Conservation (phyloP, 2,329 filamentous ascomycete genomes). For the Chaetomiaceae sp. region DNA sequence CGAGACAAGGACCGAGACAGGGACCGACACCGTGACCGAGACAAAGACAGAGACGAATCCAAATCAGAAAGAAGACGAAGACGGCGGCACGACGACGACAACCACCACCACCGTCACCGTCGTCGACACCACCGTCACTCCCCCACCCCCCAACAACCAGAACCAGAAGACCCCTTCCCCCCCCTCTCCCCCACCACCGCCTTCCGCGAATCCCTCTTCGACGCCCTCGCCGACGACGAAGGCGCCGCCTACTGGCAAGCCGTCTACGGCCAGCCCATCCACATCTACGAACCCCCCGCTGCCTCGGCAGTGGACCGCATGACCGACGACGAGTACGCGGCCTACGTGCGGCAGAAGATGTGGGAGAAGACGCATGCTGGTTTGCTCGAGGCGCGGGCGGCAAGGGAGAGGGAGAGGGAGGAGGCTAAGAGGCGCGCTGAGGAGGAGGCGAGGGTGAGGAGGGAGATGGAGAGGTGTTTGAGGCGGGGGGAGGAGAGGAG, state of each 20-base stretch:
- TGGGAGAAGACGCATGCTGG: constrained; percentile 92
- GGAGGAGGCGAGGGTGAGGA: constrained; percentile 45
- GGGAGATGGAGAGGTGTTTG: constrained; percentile 65
- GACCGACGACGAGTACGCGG: constrained; percentile 88
- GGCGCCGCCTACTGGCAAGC: constrained; percentile 92
- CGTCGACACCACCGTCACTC: constrained; percentile 30
- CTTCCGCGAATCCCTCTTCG: constrained; percentile 91
- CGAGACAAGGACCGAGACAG: constrained; percentile 1
- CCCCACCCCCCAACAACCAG: constrained; percentile 33
- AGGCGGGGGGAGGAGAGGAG: constrained; percentile 61
- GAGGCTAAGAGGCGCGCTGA: constrained; percentile 33
- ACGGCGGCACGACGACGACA: constrained; percentile 25
- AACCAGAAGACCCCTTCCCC: constrained; percentile 34
- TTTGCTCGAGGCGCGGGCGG: constrained; percentile 68
- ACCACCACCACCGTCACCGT: constrained; percentile 23
- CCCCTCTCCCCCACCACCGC: constrained; percentile 63
- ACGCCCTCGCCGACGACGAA: constrained; percentile 95
- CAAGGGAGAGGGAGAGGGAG: constrained; percentile 51
- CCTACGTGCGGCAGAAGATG: constrained; percentile 82
- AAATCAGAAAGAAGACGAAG: constrained; percentile 25
- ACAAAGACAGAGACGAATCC: too few species aligned
- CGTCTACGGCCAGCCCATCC: constrained; percentile 94
- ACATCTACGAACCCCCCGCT: constrained; percentile 57
- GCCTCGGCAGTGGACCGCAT: constrained; percentile 76
- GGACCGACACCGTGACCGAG: constrained; percentile 25